Percentiles rank a stretch among this genome's conserved stretches.
These are phyloP conservation scores for Funneliformis geosporum DNA, from an alignment of 192 early-diverging fungal species.

Conservation along the genomic window DNA sequence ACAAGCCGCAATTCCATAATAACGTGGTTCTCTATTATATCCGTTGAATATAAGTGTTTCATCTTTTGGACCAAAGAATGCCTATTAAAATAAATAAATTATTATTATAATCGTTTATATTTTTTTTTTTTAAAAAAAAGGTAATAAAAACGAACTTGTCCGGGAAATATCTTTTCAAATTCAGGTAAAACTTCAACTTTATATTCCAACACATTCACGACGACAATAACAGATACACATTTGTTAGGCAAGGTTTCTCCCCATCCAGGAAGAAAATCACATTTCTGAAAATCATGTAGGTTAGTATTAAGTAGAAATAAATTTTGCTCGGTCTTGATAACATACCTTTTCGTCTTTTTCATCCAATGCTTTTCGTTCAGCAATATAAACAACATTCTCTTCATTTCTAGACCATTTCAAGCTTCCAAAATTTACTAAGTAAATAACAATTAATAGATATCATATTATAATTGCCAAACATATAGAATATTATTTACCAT, in stretches of 20 bases:
- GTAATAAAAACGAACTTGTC: conserved; percentile 36
- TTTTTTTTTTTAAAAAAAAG: too few relatives aligned
- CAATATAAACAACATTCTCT: conserved; percentile 62
- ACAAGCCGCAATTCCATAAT: conserved; percentile 66
- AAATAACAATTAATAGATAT: not conserved
- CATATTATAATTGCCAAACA: not conserved
- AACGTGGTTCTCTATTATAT: conserved; percentile 57
- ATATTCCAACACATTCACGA: conserved; percentile 50
- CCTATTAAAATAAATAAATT: conserved; percentile 41
- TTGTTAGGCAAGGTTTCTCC: conserved; percentile 72
- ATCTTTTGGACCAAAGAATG: conserved; percentile 50
- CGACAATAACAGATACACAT: conserved; percentile 53
- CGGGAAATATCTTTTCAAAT: conserved; percentile 42
- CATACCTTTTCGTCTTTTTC: conserved; percentile 37
- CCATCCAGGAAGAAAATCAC: conserved; percentile 55
- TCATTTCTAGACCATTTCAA: conserved; percentile 64
- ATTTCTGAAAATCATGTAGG: not conserved
- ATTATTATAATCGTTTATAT: conserved; percentile 11
- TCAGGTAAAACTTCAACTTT: conserved; percentile 41
- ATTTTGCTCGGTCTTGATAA: not conserved
- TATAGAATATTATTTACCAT: conserved; percentile 36
- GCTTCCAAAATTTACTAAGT: conserved; percentile 49
- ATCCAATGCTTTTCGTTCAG: conserved; percentile 63
- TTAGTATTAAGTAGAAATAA: not conserved
- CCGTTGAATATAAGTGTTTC: conserved; percentile 66